Base-by-base conservation (phyloP, 371 early-diverging fungal genomes). In the Zychaea mexicana region DNA sequence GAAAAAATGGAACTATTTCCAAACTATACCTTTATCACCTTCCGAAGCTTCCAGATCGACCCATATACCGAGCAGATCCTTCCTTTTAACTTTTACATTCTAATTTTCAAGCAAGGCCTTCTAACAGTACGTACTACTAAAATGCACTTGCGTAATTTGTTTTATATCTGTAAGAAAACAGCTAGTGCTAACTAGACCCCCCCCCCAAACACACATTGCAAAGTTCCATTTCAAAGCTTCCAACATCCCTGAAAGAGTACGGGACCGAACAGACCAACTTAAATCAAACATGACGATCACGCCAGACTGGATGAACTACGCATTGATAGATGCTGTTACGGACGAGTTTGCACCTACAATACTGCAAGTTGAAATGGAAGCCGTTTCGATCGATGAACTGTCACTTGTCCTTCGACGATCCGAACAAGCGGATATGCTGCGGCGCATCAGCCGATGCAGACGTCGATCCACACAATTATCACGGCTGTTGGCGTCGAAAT, bases 371-470 rank as follows among this genome's bases (percentile, higher is more conserved):
- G 95, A 96, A 73, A 78, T 89, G 64, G 96, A 95, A 70, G 94
- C 94, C 0, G 92, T 94, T 49, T 71, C 88, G 0, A 92, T 96
- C 57, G 96, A 96, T 68, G 96, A 96, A 59, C 79, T 96, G 1
- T 94, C 94, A 0, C 67, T 95, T 21, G 86, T 93, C 13, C 66
- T 94, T 3, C 78, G 66, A 19, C 78, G 88, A 59, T 77, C 83
- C 2, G 95, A 95, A 70, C 93, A 92, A 63, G 69, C 82, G 6
- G 96, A 96, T 72, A 95, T 96, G 95, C 71, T 96, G 36, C 81
- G 89, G 47, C 86, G 95, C 0, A 94, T 96, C 60, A 92, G 94
- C 61, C 84, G 85, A 7, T 92, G 90, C 17, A 82, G 96, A n/a
- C 92, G 92, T 63, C 78, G 83, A 22, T 90, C 94, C 1, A 91